Evolutionary conservation across 2,329 filamentous ascomycete species (phyloP), one percentile per base, ranked within the genome.

Genomic region (Sarocladium strictum): DNA sequence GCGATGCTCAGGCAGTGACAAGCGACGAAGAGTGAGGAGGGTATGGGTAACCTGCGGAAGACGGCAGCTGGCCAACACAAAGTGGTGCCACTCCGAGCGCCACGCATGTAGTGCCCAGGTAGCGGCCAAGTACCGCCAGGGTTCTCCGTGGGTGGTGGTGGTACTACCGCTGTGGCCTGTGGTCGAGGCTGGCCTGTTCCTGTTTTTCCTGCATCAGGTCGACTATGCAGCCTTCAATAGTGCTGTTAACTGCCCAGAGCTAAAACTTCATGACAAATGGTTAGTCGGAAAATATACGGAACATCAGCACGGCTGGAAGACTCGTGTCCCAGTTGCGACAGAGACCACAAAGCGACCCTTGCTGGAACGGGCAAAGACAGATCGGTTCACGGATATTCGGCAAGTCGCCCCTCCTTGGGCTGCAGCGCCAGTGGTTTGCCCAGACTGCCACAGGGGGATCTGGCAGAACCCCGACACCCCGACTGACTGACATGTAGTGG

Each of bases 351-450:
- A 51, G 29, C 47, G 15, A 23, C n/a, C 47, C 15, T 33, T 21
- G n/a, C 47, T 51, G n/a, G 27, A 51, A 51, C 15, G 15, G 47
- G 47, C 27, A 51, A 51, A 27, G 47, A n/a, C 26, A 32, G 47
- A 51, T 51, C 47, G 47, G 47, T 3, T 35, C 47, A 35, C 47
- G 47, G 47, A 51, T 51, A 51, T 51, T 51, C 47, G 47, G 47
- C 47, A 51, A 51, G 29, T 51, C 47, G 43, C 47, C 47, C 47
- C 47, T 51, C 47, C 47, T 11, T 47, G 7, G 38, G 38, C 11
- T 19, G n/a, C 11, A 38, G 32, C 35, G 9, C 12, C 35, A 38
- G 38, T 43, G 38, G n/a, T 21, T 43, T n/a, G 15, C n/a, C 7
- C 9, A 6, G 35, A 15, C n/a, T 7, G 5, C 35, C 35, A 38